phyloP scores from a whole-genome alignment of 805 yeast species.

The Candida incommunis region DNA sequence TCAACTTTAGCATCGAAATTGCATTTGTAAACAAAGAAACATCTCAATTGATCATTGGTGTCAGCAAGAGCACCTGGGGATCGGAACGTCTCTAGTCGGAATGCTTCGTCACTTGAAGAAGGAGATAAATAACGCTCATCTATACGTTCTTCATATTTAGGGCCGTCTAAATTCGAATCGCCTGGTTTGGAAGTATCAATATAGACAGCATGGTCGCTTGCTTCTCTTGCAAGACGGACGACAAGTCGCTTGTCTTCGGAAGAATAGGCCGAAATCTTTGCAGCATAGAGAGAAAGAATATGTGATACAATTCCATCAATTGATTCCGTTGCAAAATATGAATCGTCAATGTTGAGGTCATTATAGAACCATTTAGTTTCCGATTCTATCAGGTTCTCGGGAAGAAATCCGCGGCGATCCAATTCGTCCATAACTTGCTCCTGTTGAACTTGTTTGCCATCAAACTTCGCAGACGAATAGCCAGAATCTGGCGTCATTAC shows the following conservation, averaged over 20 bases:
- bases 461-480: slow-evolving; percentile 61
- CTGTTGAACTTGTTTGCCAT: slow-evolving; percentile 69
- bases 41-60: slow-evolving; percentile 38
- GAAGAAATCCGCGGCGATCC: slow-evolving; percentile 78
- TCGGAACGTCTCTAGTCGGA: slow-evolving; percentile 66
- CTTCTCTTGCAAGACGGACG: slow-evolving; percentile 68
- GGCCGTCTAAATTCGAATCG: slow-evolving; percentile 27
- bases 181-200: slow-evolving; percentile 60
- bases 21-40: slow-evolving; percentile 77
- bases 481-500: slow-evolving; percentile 27
- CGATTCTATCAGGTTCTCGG: slow-evolving; percentile 68
- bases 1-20: slow-evolving; percentile 26
- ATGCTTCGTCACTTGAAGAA: slow-evolving; percentile 26
- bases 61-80: slow-evolving; percentile 31
- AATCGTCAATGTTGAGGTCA: slow-evolving; percentile 77
- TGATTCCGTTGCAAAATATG: slow-evolving; percentile 76
- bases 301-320: slow-evolving; percentile 70
- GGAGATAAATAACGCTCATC: slow-evolving; percentile 59
- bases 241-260: slow-evolving; percentile 40
- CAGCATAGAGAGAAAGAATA: slow-evolving; percentile 79
- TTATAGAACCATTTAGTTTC: slow-evolving; percentile 88
- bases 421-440: slow-evolving; percentile 67
- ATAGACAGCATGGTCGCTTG: slow-evolving; percentile 78
- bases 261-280: slow-evolving; percentile 81
- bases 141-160: slow-evolving; percentile 56